Conservation (phyloP, 352 stramenopile species). For the Pythium guiyangense region DNA sequence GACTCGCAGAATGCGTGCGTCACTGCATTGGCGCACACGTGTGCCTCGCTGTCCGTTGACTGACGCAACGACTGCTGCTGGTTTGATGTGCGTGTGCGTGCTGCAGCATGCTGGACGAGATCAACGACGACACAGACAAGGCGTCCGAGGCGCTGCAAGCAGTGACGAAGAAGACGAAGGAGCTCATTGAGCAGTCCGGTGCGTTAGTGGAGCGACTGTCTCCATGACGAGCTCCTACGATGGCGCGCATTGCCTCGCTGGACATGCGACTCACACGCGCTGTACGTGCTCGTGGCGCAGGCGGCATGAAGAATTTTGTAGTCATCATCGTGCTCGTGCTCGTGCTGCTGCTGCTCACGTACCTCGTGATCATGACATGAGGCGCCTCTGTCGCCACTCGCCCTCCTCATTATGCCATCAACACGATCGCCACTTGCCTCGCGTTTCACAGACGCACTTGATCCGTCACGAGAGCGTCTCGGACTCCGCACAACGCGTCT, state of each 20-base stretch:
- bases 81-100: neutral
- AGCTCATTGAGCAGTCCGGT: slow-evolving; percentile 83
- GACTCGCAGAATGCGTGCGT: slow-evolving; percentile 78
- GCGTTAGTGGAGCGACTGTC: neutral
- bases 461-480: no score
- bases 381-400: slow-evolving; percentile 4
- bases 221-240: neutral
- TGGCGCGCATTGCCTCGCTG: no score
- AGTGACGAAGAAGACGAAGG: slow-evolving; percentile 84
- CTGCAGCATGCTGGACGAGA: slow-evolving; percentile 77
- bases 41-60: no score
- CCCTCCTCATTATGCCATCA: no score
- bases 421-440: no score
- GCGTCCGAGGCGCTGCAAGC: slow-evolving; percentile 62
- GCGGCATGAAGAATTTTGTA: slow-evolving; percentile 83
- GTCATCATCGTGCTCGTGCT: slow-evolving; percentile 85
- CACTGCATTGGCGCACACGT: no score
- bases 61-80: neutral
- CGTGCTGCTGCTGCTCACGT: slow-evolving; percentile 80
- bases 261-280: neutral
- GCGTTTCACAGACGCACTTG: no score
- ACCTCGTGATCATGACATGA: slow-evolving; percentile 88
- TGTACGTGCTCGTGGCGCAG: slow-evolving; percentile 17
- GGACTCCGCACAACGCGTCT: no score
- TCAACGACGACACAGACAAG: slow-evolving; percentile 82